Base-by-base conservation (phyloP, 2,329 filamentous ascomycete genomes). In the Escovopsis sp. region DNA sequence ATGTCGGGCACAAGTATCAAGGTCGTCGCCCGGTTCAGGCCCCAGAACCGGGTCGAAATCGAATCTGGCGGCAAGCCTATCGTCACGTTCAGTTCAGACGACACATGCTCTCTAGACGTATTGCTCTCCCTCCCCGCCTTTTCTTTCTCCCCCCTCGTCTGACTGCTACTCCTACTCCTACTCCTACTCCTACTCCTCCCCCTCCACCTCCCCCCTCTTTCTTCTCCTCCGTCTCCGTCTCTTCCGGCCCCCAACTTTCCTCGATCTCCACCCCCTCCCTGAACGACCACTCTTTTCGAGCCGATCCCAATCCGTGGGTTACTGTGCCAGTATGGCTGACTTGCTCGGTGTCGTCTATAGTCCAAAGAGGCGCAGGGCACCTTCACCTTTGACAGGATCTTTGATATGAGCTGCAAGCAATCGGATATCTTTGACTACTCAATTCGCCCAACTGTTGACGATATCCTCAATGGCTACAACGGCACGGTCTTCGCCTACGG, bases 401-500 rank as follows among this genome's bases (percentile, higher is more conserved):
- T 98, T 68, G 86, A 85, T 60, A 96, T 94, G 84, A 71, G 74
- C 63, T 91, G 85, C 56, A 78, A 78, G 56, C 91, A 98, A 65
- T 71, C 76, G 57, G 88, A 96, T 64, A 87, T 98, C 56, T 98
- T 98, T 68, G 85, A 96, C 64, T 98, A 91, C 68, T 96, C 91
- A 35, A 96, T 98, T 62, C 81, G 84, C 50, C 77, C 85, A 24
- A 96, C 91, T 15, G 91, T 98, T 52, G 89, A 96, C 67, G 91
- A 96, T 61, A 95, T 98, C 52, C 74, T 98, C 50, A 94, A 96
- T 65, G 91, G 91, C 50, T 98, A 98, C 75, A 98, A 98, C 68
- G 91, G 89, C 58, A 96, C 89, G 12, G 89, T 98, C 52, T 96
- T 98, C 56, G 91, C 91, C 48, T 98, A 98, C 61, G 91, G 91